These are phyloP conservation scores for Ustilaginoidea virens DNA, from an alignment of 2,329 filamentous ascomycete species.

Conservation along the genomic window DNA sequence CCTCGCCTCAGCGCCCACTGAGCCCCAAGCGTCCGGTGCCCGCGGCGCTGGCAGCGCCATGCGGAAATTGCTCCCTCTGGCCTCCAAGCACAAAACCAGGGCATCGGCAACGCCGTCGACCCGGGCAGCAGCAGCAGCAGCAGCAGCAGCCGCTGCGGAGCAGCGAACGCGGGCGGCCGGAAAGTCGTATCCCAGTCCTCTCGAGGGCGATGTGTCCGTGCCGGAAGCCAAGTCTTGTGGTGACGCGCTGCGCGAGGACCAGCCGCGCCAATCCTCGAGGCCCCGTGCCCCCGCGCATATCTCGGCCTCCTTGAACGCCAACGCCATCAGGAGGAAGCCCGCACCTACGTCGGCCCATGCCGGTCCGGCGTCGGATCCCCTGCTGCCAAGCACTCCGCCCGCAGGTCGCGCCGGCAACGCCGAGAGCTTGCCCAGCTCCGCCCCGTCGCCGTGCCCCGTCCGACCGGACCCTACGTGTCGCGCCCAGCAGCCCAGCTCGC, in stretches of 20 bases:
- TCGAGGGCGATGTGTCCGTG: constrained; percentile 13
- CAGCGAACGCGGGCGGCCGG: constrained; percentile 4
- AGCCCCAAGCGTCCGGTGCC: constrained; percentile 17
- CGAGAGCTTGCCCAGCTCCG: too few relatives aligned
- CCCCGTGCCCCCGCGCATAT: too few relatives aligned
- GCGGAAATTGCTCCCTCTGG: constrained; percentile 15
- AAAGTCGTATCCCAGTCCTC: constrained; percentile 18
- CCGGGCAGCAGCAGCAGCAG: neutral
- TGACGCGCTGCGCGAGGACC: too few relatives aligned
- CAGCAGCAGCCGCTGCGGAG: neutral
- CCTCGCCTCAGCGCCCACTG: constrained; percentile 8
- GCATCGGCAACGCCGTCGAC: neutral
- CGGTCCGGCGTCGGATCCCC: constrained; percentile 2
- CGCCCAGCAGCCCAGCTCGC: constrained; percentile 38
- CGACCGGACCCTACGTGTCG: constrained; percentile 9
- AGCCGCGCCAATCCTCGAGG: constrained; percentile 9
- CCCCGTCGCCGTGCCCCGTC: constrained; percentile 5
- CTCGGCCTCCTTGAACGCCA: too few relatives aligned
- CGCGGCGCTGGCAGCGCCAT: constrained; percentile 14
- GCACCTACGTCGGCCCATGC: constrained; percentile 13
- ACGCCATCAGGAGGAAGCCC: constrained; percentile 31
- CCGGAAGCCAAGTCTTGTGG: constrained; percentile 9
- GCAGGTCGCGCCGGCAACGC: too few relatives aligned
- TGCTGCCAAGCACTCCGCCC: too few relatives aligned
- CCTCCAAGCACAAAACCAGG: constrained; percentile 4